Evolutionary conservation across 495 filamentous ascomycete genomes (phyloP).

Genomic region (Daldinia bambusicola): DNA sequence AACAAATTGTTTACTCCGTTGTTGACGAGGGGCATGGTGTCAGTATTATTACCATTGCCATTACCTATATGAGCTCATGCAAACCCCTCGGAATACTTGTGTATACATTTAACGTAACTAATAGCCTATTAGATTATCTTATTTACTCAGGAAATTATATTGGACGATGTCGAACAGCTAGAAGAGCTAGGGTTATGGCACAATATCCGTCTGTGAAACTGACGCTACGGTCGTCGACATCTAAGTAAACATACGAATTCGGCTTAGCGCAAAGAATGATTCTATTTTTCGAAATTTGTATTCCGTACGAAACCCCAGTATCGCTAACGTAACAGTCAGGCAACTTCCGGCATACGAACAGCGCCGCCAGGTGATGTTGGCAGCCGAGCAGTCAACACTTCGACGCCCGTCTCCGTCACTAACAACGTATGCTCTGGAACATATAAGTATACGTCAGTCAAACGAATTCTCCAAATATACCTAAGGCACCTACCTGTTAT

Average conservation of each 20-base stretch:
- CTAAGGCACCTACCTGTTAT: no score
- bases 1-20: conserved; percentile 25
- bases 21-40: conserved; percentile 14
- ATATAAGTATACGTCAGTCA: background rate
- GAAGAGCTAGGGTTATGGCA: background rate
- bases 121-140: background rate
- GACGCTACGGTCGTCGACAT: background rate
- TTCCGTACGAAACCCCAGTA: background rate
- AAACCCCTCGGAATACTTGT: background rate
- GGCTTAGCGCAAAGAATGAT: background rate
- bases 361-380: background rate
- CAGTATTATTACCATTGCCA: no score
- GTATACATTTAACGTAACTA: background rate
- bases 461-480: background rate
- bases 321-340: conserved; percentile 1
- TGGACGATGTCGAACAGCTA: background rate
- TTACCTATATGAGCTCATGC: background rate
- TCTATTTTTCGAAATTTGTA: background rate
- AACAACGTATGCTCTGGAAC: background rate
- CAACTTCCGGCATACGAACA: background rate
- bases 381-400: conserved; percentile 1
- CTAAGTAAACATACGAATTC: background rate
- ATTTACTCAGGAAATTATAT: background rate
- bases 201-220: background rate
- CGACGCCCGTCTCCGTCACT: conserved; percentile 2